phyloP scores from a whole-genome alignment of 2,329 filamentous ascomycete genomes.

The Ascochyta clinopodiicola region DNA sequence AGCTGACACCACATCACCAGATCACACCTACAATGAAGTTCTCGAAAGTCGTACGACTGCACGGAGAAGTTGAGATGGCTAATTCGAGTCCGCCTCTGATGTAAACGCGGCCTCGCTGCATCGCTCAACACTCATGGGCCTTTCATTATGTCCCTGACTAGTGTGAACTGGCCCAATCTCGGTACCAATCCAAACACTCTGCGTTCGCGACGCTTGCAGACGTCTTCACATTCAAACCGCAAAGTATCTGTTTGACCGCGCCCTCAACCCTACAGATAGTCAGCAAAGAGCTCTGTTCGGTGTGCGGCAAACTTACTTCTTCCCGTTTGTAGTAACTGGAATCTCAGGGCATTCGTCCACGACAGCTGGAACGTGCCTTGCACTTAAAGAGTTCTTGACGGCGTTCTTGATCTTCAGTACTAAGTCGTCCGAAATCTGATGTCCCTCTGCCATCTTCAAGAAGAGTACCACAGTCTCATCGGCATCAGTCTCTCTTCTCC shows the following conservation, averaged over 20 bases:
- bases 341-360: constrained; percentile 86
- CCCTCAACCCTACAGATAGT: constrained; percentile 76
- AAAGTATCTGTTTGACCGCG: constrained; percentile 94
- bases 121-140: no score
- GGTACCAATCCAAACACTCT: constrained; percentile 87
- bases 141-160: background rate
- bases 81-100: no score
- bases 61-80: no score
- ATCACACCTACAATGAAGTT: no score
- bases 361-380: constrained; percentile 85
- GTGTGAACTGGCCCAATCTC: constrained; percentile 64
- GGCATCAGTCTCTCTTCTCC: constrained; percentile 70
- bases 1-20: no score
- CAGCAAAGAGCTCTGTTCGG: background rate
- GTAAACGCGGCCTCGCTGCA: no score
- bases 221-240: constrained; percentile 83
- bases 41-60: no score
- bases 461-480: constrained; percentile 93
- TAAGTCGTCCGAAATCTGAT: constrained; percentile 65
- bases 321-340: constrained; percentile 90
- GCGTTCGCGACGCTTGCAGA: constrained; percentile 94
- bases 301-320: constrained; percentile 70
- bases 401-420: constrained; percentile 68
- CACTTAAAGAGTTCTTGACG: constrained; percentile 80
- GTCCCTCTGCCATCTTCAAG: constrained; percentile 72